Base-by-base conservation (phyloP, 768 basidiomycete genomes). In the Termitomyces sp. region DNA sequence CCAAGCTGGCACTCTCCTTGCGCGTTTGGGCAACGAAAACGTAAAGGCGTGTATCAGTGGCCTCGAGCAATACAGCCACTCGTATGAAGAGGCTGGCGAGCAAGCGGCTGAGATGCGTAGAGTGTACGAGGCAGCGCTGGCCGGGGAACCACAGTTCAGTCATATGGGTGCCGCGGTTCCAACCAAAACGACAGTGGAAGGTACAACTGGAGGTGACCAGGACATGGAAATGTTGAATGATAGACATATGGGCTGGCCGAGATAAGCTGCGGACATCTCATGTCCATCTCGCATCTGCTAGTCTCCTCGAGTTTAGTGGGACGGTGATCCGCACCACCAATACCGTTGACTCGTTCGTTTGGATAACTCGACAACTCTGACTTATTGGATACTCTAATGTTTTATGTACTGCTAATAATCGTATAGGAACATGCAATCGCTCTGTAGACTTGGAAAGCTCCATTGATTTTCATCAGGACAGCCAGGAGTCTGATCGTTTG, bases 41-140 rank as follows among this genome's bases (percentile, higher is more conserved):
- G 92, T 90, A 35, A 73, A 79, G 56, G 87, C 89, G 65, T 96
- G 95, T 70, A 87, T 96, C 65, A 83, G 81, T 26, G 95, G 91
- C 32, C 79, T 97, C 26, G 82, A 90, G 66, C 95, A 97, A 72
- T 95, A 95, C 69, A 89, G 89, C 67, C 83, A 86, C 66, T 88
- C 91, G 20, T 93, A 93, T 64, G 93, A 93, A 68, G 91, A 93
- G 64, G 87, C 91, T 33, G 89, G 84, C 43, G 90, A 91, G 32
- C 83, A 87, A 66, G 89, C 91, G 3, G 77, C 77, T 40, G 82
- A 88, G 68, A 87, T 95, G 81, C 65, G 84, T 73, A 77, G 79
- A 63, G 59, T 77, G 60, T 77, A 77, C 75, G 70, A 70, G 38
- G 70, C 73, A n/a, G 78, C 75, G 36, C 72, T 75, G 7, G 70